Evolutionary conservation across 371 early-diverging fungal genomes (phyloP), one percentile per base, ranked within the genome.

Genomic region (Lichtheimia ramosa): DNA sequence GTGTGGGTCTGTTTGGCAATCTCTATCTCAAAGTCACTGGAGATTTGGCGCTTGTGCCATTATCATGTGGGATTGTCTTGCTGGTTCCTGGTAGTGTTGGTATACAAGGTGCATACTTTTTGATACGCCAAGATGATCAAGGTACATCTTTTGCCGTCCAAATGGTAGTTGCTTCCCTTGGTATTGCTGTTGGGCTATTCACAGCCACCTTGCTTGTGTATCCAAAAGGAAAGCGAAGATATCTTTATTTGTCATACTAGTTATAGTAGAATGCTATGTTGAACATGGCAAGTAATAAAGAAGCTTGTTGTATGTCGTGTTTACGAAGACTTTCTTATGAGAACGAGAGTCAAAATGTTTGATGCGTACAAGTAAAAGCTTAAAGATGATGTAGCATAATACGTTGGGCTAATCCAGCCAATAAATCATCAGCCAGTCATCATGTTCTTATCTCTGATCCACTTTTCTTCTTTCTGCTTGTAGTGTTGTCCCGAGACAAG

Each of bases 111-210:
- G 69, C 69, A 7, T 63, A 74, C 28, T 72, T 67, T 46, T 23
- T 71, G 24, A 68, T 68, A 15, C 70, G 67, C 2, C 73, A 70
- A 34, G 73, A 77, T 34, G 62, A 76, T 0, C 70, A 82, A 55
- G 80, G 76, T 1, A 63, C 69, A 4, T 62, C 68, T 0, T 78
- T 82, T 66, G 78, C 78, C n/a, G 56, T 80, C 50, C 68, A 77
- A 8, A 82, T 78, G 79, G 76, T 82, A 1, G 62, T 78, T 25
- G 66, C 70, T n/a, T 65, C 75, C 0, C 62, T 76, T 2, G 72
- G 72, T 0, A 76, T 79, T 27, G 70, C 79, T 0, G 70, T 79
- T 20, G 80, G 80, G 0, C 46, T 76, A n/a, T 79, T 79, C 48
- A 63, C 68, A 50, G 66, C 69, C 1, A 59, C 75, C 0, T 40